These are phyloP conservation scores for Saccharum officinarum DNA, from an alignment of 176 grass and related monocot genomes.

Conservation along the genomic window DNA sequence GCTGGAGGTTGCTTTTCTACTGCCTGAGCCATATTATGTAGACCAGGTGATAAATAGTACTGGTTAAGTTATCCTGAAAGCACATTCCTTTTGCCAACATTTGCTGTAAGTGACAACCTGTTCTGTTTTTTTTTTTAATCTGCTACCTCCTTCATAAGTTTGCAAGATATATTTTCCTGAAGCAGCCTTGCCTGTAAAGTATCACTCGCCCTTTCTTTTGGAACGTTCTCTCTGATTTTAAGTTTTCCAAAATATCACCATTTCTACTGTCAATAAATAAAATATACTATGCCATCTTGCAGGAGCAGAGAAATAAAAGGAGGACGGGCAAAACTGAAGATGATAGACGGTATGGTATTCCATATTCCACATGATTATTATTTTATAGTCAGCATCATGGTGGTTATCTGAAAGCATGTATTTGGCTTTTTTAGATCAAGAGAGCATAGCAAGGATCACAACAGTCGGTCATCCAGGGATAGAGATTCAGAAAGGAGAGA, in stretches of 20 bases:
- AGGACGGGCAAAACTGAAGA: slow-evolving; percentile 66
- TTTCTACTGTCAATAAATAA: slow-evolving; percentile 15
- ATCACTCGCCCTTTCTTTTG: slow-evolving; percentile 20
- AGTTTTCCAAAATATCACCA: neutral
- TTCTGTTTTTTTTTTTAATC: slow-evolving; percentile 8
- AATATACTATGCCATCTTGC: slow-evolving; percentile 25
- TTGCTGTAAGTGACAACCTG: slow-evolving; percentile 58
- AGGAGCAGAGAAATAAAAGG: slow-evolving; percentile 85
- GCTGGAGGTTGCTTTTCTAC: slow-evolving; percentile 49
- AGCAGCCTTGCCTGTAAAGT: slow-evolving; percentile 35
- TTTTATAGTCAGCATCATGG: neutral
- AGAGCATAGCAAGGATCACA: slow-evolving; percentile 75
- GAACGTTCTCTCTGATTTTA: neutral
- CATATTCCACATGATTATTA: neutral
- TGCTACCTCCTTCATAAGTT: slow-evolving; percentile 37
- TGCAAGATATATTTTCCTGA: slow-evolving; percentile 38
- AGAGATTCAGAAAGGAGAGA: slow-evolving; percentile 64
- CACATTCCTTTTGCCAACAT: slow-evolving; percentile 42
- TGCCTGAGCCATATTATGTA: slow-evolving; percentile 52
- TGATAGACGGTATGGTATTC: slow-evolving; percentile 43
- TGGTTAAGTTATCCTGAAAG: slow-evolving; percentile 57
- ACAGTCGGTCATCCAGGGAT: slow-evolving; percentile 58
- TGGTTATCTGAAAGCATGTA: neutral
- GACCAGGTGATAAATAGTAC: slow-evolving; percentile 55
- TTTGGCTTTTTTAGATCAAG: slow-evolving; percentile 53